These are phyloP conservation scores for Xerocomus spinulosus DNA, from an alignment of 768 basidiomycete species.

Conservation along the genomic window DNA sequence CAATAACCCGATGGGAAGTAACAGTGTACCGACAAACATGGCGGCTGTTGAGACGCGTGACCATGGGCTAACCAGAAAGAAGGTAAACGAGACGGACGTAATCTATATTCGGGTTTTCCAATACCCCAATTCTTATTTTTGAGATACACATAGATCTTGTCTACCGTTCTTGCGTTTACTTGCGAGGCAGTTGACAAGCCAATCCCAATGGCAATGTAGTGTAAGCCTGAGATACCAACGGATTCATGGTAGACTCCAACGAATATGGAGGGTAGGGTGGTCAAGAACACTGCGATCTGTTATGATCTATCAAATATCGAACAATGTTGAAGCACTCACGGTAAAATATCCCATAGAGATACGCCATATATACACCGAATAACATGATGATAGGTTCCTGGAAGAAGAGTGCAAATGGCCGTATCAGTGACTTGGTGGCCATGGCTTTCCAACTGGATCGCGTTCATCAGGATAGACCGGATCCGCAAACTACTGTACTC, in stretches of 20 bases:
- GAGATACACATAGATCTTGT: slow-evolving; percentile 44
- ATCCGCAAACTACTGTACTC: slow-evolving; percentile 16
- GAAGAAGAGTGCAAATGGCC: slow-evolving; percentile 64
- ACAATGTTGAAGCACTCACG: slow-evolving; percentile 32
- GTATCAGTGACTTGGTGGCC: slow-evolving; percentile 47
- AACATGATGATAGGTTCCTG: slow-evolving; percentile 65
- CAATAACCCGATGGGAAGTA: slow-evolving; percentile 64
- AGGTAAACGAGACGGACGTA: slow-evolving; percentile 34
- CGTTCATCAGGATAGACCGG: background rate
- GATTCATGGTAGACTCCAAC: slow-evolving; percentile 47
- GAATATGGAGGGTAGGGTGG: slow-evolving; percentile 60
- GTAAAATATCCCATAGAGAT: slow-evolving; percentile 61
- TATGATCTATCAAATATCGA: background rate
- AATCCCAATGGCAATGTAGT: slow-evolving; percentile 50
- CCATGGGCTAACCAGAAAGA: background rate
- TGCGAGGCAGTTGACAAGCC: slow-evolving; percentile 50
- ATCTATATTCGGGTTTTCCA: slow-evolving; percentile 51
- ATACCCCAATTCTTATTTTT: slow-evolving; percentile 50
- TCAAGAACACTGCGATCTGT: slow-evolving; percentile 53
- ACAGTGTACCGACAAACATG: slow-evolving; percentile 53
- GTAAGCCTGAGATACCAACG: slow-evolving; percentile 48
- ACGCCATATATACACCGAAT: slow-evolving; percentile 63
- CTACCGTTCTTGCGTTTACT: slow-evolving; percentile 45
- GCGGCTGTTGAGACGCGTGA: slow-evolving; percentile 37
- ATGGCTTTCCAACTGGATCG: slow-evolving; percentile 50